These are phyloP conservation scores for Citrullus amarus DNA, from an alignment of 306 rosid genomes.

Conservation along the genomic window DNA sequence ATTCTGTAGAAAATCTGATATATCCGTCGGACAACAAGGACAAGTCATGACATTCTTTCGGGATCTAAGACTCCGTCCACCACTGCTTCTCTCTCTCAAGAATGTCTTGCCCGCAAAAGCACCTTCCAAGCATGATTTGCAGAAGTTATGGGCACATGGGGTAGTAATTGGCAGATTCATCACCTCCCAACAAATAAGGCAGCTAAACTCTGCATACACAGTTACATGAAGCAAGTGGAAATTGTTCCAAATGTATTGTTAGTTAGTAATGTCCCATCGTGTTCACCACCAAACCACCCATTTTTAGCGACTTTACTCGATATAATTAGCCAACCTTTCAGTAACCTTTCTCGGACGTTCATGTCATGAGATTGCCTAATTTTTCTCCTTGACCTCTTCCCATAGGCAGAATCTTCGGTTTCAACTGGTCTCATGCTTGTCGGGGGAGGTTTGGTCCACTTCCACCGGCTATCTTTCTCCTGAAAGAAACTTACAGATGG, in stretches of 20 bases:
- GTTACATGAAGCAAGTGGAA: not conserved
- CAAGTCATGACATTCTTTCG: slow-evolving; percentile 60
- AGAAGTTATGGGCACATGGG: slow-evolving; percentile 65
- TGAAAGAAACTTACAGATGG: slow-evolving; percentile 5
- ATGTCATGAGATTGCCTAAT: not conserved
- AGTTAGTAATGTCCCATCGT: too few relatives aligned
- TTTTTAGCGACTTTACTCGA: not conserved
- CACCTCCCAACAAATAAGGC: slow-evolving; percentile 41
- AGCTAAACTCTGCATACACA: slow-evolving; percentile 43
- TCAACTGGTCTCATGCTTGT: slow-evolving; percentile 17
- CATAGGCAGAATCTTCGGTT: slow-evolving; percentile 7
- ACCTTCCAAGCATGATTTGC: slow-evolving; percentile 51
- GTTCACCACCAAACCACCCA: not conserved
- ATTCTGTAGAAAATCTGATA: slow-evolving; percentile 62
- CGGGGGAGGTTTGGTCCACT: slow-evolving; percentile 61
- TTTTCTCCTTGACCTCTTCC: not conserved
- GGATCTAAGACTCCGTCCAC: slow-evolving; percentile 46
- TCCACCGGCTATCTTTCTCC: slow-evolving; percentile 48
- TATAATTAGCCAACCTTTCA: slow-evolving; percentile 28
- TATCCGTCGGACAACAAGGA: slow-evolving; percentile 51
- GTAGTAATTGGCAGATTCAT: slow-evolving; percentile 43
- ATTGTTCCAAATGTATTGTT: not conserved
- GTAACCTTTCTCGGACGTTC: slow-evolving; percentile 24
- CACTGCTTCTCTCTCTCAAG: slow-evolving; percentile 33
- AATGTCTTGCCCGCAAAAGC: slow-evolving; percentile 38